Evolutionary conservation across 352 stramenopile species (phyloP), one percentile per base, ranked within the genome.

Genomic region (Phytophthora quininea): DNA sequence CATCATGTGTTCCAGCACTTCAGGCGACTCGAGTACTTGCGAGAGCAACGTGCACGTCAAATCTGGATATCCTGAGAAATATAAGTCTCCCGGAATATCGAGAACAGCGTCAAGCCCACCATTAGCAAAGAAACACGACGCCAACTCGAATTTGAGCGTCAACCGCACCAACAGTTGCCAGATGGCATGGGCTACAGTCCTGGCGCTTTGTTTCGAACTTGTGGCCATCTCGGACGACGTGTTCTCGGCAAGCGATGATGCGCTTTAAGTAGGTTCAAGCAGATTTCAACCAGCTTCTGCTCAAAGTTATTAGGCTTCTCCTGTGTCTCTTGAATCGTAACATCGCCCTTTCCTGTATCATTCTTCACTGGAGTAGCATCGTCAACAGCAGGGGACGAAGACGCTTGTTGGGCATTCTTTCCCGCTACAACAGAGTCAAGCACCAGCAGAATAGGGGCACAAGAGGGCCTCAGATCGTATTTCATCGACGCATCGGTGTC

Each of bases 1-100:
- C 86, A 95, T 95, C 64, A 88, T 88, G 32, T 89, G 80, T 63
- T 95, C 76, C n/a, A 96, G 62, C 6, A 95, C 84, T 58, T 93
- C 82, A 3, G 89, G 89, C 4, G 88, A 95, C 60, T 95, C 87
- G 31, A 96, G 67, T 7, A 86, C 69, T 47, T 94, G 87, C 12
- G 84, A 89, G 3, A 96, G 59, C 19, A 96, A 60, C 12, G 76
- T 73, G 14, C 81, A 82, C 0, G 86, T 92, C 31, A 96, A 43
- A 33, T 96, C 83, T 57, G 86, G 80, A 51, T 95, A 96, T 10
- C 84, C 84, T 10, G 57, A 38, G 37, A 95, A 96, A 32, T 82
- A 69, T 15, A 72, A 69, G 31, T 52, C 62, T 35, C 80, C 57
- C 5, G 64, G 62, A 31, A 95, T 71, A 49, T 76, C 74, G 24